Evolutionary conservation across 352 stramenopile species (phyloP).

Genomic region (Pythium plurisporium): DNA sequence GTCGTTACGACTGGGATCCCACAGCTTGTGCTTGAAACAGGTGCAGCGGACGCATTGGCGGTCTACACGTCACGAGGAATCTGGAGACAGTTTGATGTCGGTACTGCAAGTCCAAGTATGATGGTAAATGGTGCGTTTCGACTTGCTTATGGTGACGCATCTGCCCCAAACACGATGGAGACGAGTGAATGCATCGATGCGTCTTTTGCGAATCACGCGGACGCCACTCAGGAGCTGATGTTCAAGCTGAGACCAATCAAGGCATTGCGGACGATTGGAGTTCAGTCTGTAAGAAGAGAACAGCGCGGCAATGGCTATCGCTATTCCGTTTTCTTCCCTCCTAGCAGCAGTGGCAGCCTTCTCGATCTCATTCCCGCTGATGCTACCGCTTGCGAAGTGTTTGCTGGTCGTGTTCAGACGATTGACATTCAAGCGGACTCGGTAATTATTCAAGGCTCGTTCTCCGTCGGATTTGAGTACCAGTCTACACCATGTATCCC

Average conservation of each 20-base stretch:
- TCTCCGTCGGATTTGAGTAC: slow-evolving; percentile 38
- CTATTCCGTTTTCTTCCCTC: slow-evolving; percentile 40
- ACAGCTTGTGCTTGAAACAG: slow-evolving; percentile 40
- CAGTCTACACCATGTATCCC: slow-evolving; percentile 35
- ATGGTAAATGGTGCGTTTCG: slow-evolving; percentile 43
- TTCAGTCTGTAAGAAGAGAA: slow-evolving; percentile 26
- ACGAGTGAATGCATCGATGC: slow-evolving; percentile 57
- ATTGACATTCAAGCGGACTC: slow-evolving; percentile 50
- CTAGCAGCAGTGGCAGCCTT: slow-evolving; percentile 40
- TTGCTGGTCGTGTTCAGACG: slow-evolving; percentile 47
- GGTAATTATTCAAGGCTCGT: slow-evolving; percentile 41
- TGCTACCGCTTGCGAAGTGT: slow-evolving; percentile 27
- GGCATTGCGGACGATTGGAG: slow-evolving; percentile 51
- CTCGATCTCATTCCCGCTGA: slow-evolving; percentile 45
- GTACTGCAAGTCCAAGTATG: slow-evolving; percentile 36
- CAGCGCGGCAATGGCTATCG: slow-evolving; percentile 41
- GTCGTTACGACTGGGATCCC: slow-evolving; percentile 25
- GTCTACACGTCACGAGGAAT: slow-evolving; percentile 41
- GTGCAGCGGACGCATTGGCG: slow-evolving; percentile 24
- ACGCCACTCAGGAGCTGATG: slow-evolving; percentile 38
- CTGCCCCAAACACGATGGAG: slow-evolving; percentile 19
- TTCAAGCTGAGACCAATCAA: slow-evolving; percentile 36
- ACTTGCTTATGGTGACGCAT: slow-evolving; percentile 59
- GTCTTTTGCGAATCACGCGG: slow-evolving; percentile 28
- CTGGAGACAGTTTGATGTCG: slow-evolving; percentile 59